Evolutionary conservation across 177 flowering plant species (phyloP), one percentile per base, ranked within the genome.

Genomic region (Vitis hybrid): DNA sequence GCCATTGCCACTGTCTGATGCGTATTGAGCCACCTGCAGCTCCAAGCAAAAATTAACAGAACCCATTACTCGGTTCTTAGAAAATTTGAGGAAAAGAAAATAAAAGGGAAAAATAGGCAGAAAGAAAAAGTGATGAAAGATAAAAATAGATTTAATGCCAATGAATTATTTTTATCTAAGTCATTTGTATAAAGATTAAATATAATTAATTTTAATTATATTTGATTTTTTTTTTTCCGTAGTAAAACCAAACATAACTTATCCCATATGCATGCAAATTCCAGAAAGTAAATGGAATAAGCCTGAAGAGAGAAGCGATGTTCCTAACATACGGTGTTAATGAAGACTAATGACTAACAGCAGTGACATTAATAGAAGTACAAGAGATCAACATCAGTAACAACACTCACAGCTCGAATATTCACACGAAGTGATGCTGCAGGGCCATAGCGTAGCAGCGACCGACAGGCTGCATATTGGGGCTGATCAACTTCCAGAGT

Each of bases 21-120:
- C 97, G 87, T 92, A 94, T 67, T 94, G 92, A 27, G 99, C 99
- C 49, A 94, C 97, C 97, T 94, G 79, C 67, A 79, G 62, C 72
- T 72, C 72, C 74, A 50, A 74, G 76, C 56, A 75, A 65, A 78
- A 77, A 65, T 65, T 75, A 35, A 35, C 46, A 35, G 0, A 0
- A 35, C 46, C 7, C 3, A 0, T 24, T 2, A 2, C 0, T 27
- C 0, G 4, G 27, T 27, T 27, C 27, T 27, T 27, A 27, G 27
- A 27, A 27, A 27, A 27, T 27, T 27, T 0, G 30, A 27, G 30
- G 3, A 27, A 27, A 27, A 27, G 0, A 27, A 27, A 27, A 27
- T 2, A 27, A 27, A 27, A 27, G 30, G 30, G 30, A 27, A 27
- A 27, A 27, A 27, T 27, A 27, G 30, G 30, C 46, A 40, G 46